Conservation (phyloP, 805 yeast genomes). For the Yarrowia sp. region DNA sequence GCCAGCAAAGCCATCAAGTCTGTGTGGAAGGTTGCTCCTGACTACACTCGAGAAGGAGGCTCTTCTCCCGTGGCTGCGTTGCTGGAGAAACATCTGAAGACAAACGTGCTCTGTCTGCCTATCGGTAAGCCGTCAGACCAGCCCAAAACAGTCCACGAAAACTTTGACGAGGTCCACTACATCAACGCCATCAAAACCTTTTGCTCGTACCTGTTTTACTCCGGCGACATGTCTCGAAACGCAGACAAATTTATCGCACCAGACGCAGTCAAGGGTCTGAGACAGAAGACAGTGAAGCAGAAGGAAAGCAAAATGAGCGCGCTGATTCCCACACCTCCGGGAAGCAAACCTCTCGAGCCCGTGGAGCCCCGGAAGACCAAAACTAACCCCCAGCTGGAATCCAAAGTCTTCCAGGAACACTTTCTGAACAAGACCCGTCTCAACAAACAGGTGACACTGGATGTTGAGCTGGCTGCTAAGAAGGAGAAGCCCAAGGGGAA, state of each 20-base stretch:
- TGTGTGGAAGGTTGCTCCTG: background rate
- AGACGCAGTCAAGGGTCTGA: background rate
- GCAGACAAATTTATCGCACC: background rate
- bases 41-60: background rate
- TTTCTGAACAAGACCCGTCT: too few relatives aligned
- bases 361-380: too few relatives aligned
- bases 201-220: background rate
- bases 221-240: background rate
- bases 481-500: too few relatives aligned
- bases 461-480: too few relatives aligned
- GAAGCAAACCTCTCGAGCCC: too few relatives aligned
- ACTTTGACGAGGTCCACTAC: slow-evolving; percentile 12
- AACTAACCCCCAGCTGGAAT: too few relatives aligned
- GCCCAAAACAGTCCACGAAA: background rate
- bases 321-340: background rate
- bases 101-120: background rate
- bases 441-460: too few relatives aligned
- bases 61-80: background rate
- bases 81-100: background rate
- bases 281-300: too few relatives aligned
- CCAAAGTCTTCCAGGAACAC: too few relatives aligned
- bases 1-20: background rate
- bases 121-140: background rate
- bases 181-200: slow-evolving; percentile 30
- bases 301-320: background rate